Evolutionary conservation across 495 filamentous ascomycete species (phyloP).

Genomic region (Gamarada debralockiae): DNA sequence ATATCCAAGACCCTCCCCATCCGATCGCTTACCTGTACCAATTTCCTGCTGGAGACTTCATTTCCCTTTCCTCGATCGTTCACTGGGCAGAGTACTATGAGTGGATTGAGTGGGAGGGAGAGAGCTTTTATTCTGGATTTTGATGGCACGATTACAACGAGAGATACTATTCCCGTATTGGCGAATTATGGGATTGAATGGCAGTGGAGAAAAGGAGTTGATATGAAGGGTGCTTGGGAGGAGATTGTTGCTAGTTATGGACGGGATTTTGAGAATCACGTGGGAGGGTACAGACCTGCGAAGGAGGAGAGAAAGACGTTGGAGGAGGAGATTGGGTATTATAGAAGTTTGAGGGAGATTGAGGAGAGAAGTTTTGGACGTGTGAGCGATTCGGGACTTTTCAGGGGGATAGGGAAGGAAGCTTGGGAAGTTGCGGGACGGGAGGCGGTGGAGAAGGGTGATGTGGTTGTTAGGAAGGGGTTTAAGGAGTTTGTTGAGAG

Average conservation of each 20-base stretch:
- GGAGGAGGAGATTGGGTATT: conserved; percentile 10
- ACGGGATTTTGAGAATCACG: conserved; percentile 9
- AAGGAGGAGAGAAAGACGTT: conserved; percentile 7
- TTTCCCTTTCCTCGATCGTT: too few species aligned
- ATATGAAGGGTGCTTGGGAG: conserved; percentile 6
- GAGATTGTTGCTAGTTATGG: conserved; percentile 11
- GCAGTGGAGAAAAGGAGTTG: background rate
- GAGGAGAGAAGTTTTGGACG: conserved; percentile 17
- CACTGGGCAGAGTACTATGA: too few species aligned
- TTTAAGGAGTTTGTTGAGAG: conserved; percentile 9
- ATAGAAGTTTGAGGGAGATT: conserved; percentile 6
- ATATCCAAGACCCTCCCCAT: too few species aligned
- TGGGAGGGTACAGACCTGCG: conserved; percentile 1
- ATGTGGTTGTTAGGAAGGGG: conserved; percentile 16
- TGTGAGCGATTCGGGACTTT: conserved; percentile 18
- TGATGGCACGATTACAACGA: conserved; percentile 21
- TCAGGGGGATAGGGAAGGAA: conserved; percentile 7
- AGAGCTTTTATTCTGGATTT: conserved; percentile 18
- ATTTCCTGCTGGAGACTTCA: too few species aligned
- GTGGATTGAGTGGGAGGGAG: too few species aligned
- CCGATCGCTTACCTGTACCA: too few species aligned
- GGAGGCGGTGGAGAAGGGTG: conserved; percentile 6
- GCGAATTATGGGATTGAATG: conserved; percentile 1
- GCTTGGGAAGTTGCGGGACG: conserved; percentile 11
- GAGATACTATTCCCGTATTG: conserved; percentile 17